These are phyloP conservation scores for Alternaria longipes DNA, from an alignment of 2,329 filamentous ascomycete species.

Conservation along the genomic window DNA sequence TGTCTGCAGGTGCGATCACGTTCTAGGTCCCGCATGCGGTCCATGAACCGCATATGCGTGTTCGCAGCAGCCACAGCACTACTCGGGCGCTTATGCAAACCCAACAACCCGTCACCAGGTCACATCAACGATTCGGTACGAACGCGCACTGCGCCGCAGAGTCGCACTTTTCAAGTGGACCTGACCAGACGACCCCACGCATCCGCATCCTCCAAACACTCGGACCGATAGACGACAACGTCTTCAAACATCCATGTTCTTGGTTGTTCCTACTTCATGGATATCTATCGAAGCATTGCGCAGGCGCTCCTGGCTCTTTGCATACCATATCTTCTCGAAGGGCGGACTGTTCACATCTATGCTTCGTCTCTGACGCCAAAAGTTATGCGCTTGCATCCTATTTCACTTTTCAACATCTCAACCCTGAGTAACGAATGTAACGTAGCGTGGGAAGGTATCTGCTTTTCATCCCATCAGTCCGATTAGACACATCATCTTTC, in stretches of 20 bases:
- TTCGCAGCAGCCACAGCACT: constrained; percentile 25
- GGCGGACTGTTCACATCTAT: neutral
- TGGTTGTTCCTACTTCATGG: neutral
- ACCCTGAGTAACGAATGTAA: constrained; percentile 31
- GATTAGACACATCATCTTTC: constrained; percentile 2
- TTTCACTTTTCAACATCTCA: neutral
- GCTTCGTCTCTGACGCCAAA: constrained; percentile 1
- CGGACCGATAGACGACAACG: neutral
- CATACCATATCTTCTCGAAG: neutral
- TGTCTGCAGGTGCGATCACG: constrained; percentile 23
- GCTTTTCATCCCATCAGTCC: constrained; percentile 1
- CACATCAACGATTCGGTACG: neutral
- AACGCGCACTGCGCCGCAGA: constrained; percentile 2
- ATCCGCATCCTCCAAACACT: neutral
- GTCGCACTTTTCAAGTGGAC: constrained; percentile 1
- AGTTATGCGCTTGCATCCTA: constrained; percentile 1
- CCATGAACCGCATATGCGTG: constrained; percentile 24
- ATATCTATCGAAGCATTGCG: neutral
- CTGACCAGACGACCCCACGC: neutral
- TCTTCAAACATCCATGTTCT: neutral
- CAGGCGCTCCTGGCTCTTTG: neutral
- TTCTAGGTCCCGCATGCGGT: constrained; percentile 21
- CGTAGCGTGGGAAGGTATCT: constrained; percentile 35
- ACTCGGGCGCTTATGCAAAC: constrained; percentile 35
- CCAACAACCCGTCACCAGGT: constrained; percentile 19